Evolutionary conservation across 2,329 filamentous ascomycete species (phyloP).

Genomic region (Diaporthe eres): DNA sequence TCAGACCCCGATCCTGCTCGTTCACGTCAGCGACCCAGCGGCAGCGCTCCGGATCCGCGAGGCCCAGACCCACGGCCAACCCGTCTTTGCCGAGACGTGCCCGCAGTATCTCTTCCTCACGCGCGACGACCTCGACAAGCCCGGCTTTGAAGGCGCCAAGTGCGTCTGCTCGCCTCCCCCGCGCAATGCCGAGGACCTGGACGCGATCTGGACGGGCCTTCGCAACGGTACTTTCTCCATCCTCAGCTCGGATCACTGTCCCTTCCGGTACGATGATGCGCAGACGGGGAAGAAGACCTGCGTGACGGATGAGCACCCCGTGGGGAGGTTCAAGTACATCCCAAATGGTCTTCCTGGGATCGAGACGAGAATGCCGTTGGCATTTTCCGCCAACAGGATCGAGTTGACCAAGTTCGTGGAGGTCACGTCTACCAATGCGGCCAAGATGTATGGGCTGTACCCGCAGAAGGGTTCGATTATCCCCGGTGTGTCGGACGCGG

Average conservation of each 20-base stretch:
- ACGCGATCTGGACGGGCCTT: conserved; percentile 65
- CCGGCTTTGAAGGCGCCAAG: conserved; percentile 68
- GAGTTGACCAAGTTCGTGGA: conserved; percentile 65
- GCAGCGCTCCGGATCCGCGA: conserved; percentile 61
- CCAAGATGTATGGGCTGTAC: conserved; percentile 70
- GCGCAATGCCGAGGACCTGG: conserved; percentile 60
- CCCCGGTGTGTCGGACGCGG: conserved; percentile 66
- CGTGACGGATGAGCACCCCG: conserved; percentile 59
- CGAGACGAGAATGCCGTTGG: conserved; percentile 66
- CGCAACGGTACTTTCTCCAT: conserved; percentile 67
- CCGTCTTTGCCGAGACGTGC: conserved; percentile 68
- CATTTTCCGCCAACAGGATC: conserved; percentile 57
- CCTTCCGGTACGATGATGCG: conserved; percentile 63
- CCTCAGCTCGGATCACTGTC: conserved; percentile 62
- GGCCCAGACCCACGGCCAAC: conserved; percentile 62
- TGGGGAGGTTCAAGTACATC: conserved; percentile 66
- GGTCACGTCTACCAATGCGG: conserved; percentile 66
- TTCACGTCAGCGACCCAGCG: conserved; percentile 64
- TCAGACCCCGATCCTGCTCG: conserved; percentile 66
- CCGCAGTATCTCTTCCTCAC: conserved; percentile 70
- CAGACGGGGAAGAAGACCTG: conserved; percentile 62
- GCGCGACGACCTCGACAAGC: conserved; percentile 62
- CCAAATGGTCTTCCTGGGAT: conserved; percentile 71
- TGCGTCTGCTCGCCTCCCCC: conserved; percentile 69
- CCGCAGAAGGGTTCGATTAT: conserved; percentile 63